Percentiles rank a stretch among this genome's conserved stretches.
Conservation (phyloP, 495 filamentous ascomycete species). For the Penicillium roqueforti region DNA sequence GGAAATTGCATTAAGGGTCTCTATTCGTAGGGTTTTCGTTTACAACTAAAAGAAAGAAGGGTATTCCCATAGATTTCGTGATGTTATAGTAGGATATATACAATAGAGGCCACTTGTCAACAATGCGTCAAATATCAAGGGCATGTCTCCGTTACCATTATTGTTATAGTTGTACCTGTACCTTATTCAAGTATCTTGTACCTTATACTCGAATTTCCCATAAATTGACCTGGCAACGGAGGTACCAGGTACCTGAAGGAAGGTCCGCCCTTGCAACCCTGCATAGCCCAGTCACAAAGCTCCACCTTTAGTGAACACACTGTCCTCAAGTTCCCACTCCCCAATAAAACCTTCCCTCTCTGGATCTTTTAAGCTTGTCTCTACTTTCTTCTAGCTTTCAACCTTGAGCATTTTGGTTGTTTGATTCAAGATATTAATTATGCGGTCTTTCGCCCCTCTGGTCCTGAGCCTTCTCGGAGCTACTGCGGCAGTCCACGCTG, state of each 20-base stretch:
- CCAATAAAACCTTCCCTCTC: constrained; percentile 21
- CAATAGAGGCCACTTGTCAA: constrained; percentile 8
- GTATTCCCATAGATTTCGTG: too few relatives aligned
- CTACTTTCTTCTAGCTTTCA: not conserved
- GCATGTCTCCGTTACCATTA: not conserved
- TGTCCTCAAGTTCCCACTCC: constrained; percentile 37
- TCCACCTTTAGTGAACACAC: constrained; percentile 45
- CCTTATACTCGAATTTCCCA: not conserved
- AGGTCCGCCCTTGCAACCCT: constrained; percentile 12
- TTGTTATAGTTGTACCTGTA: not conserved
- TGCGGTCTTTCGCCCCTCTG: constrained; percentile 54
- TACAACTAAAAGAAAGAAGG: too few relatives aligned
- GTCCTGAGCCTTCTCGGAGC: constrained; percentile 59
- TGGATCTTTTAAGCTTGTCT: not conserved
- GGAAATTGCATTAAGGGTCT: not conserved
- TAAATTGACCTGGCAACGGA: not conserved
- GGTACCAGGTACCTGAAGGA: constrained; percentile 1
- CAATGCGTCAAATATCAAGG: not conserved
- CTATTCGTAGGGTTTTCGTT: too few relatives aligned
- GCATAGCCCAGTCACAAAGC: constrained; percentile 26
- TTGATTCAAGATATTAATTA: constrained; percentile 23
- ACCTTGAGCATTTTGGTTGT: constrained; percentile 9
- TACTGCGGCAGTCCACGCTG: constrained; percentile 58
- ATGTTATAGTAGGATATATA: too few relatives aligned
- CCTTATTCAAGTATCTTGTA: not conserved